phyloP scores from a whole-genome alignment of 495 filamentous ascomycete genomes.

The Aspergillus bridgeri region DNA sequence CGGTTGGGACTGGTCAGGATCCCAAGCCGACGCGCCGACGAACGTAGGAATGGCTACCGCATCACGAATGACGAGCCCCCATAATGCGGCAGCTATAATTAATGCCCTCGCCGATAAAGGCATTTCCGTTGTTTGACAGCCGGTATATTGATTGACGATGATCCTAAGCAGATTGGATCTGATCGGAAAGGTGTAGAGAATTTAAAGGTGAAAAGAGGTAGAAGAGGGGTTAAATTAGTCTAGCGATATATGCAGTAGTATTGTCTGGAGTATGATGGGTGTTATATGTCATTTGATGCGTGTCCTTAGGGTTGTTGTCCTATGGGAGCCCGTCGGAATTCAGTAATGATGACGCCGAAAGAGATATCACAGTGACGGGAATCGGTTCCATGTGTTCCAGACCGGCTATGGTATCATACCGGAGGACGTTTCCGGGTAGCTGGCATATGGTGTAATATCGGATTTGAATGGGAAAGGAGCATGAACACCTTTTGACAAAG shows the following conservation, averaged over 20 bases:
- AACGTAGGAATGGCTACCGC: conserved; percentile 1
- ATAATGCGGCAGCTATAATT: conserved; percentile 7
- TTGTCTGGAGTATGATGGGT: not conserved
- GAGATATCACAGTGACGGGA: not conserved
- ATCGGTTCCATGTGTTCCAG: not conserved
- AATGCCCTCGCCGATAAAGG: not conserved
- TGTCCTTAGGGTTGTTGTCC: not conserved
- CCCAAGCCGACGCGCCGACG: too few relatives aligned
- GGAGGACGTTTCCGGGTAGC: not conserved
- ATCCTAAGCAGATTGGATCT: not conserved
- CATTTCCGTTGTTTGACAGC: not conserved
- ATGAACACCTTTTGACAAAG: too few relatives aligned
- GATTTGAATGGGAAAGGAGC: not conserved
- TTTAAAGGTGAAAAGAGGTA: not conserved
- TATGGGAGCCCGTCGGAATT: not conserved
- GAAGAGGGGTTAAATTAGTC: not conserved
- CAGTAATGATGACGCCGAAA: not conserved
- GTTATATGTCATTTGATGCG: not conserved
- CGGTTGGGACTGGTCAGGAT: too few relatives aligned
- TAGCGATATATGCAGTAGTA: not conserved
- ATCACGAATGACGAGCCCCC: not conserved
- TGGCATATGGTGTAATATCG: not conserved
- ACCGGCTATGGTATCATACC: not conserved
- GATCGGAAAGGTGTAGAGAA: not conserved
- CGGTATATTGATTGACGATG: not conserved